Percentiles rank a stretch among this genome's conserved stretches.
These are phyloP conservation scores for Astrocystis sublimbata DNA, from an alignment of 495 filamentous ascomycete species.

Conservation along the genomic window DNA sequence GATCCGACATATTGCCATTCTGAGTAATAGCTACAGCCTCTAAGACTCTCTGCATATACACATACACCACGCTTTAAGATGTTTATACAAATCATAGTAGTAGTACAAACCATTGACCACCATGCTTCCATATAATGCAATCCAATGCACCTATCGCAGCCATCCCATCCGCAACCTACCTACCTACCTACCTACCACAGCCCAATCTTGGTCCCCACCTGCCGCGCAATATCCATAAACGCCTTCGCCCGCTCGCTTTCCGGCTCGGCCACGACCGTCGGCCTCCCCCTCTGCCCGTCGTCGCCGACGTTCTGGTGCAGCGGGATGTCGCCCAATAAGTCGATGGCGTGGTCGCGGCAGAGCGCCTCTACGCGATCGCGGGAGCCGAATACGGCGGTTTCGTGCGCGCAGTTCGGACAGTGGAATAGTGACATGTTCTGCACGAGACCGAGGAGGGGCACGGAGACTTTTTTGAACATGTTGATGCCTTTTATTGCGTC, in stretches of 20 bases:
- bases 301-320: slow-evolving; percentile 83
- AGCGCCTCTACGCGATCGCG: slow-evolving; percentile 47
- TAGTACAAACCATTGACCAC: neutral
- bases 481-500: slow-evolving; percentile 88
- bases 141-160: no score
- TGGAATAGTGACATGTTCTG: slow-evolving; percentile 91
- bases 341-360: slow-evolving; percentile 61
- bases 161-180: no score
- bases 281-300: slow-evolving; percentile 85
- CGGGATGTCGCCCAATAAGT: slow-evolving; percentile 85
- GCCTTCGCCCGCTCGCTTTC: slow-evolving; percentile 67
- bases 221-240: slow-evolving; percentile 69
- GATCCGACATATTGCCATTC: neutral
- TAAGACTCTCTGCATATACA: neutral
- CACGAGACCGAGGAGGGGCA: slow-evolving; percentile 81
- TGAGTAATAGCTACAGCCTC: neutral
- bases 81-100: slow-evolving; percentile 7
- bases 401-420: slow-evolving; percentile 73
- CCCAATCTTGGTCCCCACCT: slow-evolving; percentile 56
- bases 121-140: neutral
- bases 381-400: slow-evolving; percentile 78
- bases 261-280: slow-evolving; percentile 86
- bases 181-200: slow-evolving; percentile 22
- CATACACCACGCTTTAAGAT: neutral
- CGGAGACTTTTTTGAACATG: slow-evolving; percentile 84